Evolutionary conservation across 2,329 filamentous ascomycete genomes (phyloP).

Genomic region (Penicillium sp.): DNA sequence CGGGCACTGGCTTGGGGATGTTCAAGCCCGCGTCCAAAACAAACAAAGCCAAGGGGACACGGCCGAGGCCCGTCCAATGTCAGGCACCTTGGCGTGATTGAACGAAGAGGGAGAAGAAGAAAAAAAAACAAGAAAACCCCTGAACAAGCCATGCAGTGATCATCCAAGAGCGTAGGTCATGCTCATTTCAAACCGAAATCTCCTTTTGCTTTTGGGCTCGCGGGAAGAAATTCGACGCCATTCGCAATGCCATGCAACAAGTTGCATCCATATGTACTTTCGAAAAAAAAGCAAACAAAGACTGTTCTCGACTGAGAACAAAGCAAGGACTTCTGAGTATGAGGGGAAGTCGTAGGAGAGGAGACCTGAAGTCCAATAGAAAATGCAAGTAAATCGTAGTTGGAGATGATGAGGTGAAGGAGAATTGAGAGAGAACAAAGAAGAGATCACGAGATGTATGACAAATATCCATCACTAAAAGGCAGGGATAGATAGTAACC

Average conservation of each 20-base stretch:
- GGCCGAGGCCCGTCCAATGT: conserved; percentile 1
- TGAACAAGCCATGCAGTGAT: conserved; percentile 27
- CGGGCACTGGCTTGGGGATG: not conserved
- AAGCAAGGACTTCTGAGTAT: not conserved
- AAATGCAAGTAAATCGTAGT: not conserved
- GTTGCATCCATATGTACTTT: conserved; percentile 28
- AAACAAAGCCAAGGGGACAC: conserved; percentile 2
- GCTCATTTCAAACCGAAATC: conserved; percentile 15
- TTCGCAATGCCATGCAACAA: conserved; percentile 28
- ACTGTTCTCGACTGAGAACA: not conserved
- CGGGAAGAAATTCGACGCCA: conserved; percentile 25
- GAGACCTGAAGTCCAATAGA: not conserved
- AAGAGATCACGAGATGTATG: not conserved
- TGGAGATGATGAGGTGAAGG: not conserved
- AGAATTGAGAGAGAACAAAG: not conserved
- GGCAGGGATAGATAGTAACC: conserved; percentile 3
- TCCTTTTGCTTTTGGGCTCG: conserved; percentile 15
- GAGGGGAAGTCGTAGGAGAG: not conserved
- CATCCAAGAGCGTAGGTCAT: conserved; percentile 23
- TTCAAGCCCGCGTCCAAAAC: not conserved
- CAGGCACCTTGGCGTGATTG: conserved; percentile 1
- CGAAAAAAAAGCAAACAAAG: conserved; percentile 7
- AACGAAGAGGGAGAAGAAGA: conserved; percentile 17
- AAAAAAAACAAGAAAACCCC: conserved; percentile 13
- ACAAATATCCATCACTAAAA: not conserved